These are phyloP conservation scores for Neonectria hederae DNA, from an alignment of 2,329 filamentous ascomycete species.

Conservation along the genomic window DNA sequence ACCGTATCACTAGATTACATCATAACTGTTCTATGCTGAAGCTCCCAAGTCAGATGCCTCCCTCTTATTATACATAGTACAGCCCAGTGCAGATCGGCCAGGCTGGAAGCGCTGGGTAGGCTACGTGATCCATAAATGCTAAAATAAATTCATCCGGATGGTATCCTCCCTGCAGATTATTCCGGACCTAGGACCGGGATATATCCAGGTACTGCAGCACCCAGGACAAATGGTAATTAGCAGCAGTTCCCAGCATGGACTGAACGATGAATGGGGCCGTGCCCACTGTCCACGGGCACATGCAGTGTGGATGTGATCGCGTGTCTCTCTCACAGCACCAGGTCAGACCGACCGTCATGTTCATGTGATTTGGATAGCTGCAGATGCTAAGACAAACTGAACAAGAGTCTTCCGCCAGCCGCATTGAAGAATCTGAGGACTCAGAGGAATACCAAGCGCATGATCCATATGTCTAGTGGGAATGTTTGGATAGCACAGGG, in stretches of 20 bases:
- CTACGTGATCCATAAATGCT: too few species aligned
- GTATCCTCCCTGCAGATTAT: neutral
- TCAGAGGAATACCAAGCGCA: neutral
- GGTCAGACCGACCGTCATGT: slow-evolving; percentile 10
- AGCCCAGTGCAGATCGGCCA: slow-evolving; percentile 1
- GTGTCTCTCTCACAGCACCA: slow-evolving; percentile 25
- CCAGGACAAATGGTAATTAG: neutral
- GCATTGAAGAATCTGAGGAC: neutral
- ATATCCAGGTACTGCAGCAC: neutral
- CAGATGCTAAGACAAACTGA: slow-evolving; percentile 10
- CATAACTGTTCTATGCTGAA: slow-evolving; percentile 21
- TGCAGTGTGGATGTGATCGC: slow-evolving; percentile 33
- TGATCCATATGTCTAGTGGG: neutral
- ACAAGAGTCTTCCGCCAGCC: neutral
- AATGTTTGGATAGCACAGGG: slow-evolving; percentile 18
- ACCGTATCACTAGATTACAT: slow-evolving; percentile 31
- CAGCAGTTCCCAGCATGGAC: neutral
- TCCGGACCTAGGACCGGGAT: neutral
- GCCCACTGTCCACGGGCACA: slow-evolving; percentile 6
- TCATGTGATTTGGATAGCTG: slow-evolving; percentile 19
- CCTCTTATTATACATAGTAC: neutral
- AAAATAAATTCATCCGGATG: neutral
- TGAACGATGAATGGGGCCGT: neutral
- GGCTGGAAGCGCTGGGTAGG: too few species aligned
- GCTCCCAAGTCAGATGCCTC: neutral